These are phyloP conservation scores for Penicillium lividum DNA, from an alignment of 495 filamentous ascomycete genomes.

Conservation along the genomic window DNA sequence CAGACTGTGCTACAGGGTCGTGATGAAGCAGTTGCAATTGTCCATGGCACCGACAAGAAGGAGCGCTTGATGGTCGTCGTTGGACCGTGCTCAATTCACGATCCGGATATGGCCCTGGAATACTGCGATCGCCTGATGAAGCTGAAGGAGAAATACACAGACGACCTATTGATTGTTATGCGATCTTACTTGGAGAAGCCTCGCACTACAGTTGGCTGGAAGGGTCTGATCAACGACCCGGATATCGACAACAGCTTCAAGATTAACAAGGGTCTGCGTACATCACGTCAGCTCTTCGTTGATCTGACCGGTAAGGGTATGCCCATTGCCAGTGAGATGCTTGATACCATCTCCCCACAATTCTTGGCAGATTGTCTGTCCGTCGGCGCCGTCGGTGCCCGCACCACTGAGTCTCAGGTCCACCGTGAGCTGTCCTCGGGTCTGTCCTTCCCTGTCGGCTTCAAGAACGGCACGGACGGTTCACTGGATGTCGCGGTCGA, in stretches of 20 bases:
- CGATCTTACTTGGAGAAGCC: slow-evolving; percentile 98
- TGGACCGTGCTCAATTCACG: slow-evolving; percentile 97
- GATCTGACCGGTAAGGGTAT: slow-evolving; percentile 93
- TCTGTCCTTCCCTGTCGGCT: slow-evolving; percentile 94
- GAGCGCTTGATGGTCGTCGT: slow-evolving; percentile 86
- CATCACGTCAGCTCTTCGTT: slow-evolving; percentile 88
- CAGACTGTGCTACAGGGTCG: slow-evolving; percentile 78
- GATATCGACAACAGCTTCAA: slow-evolving; percentile 98
- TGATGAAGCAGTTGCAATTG: slow-evolving; percentile 76
- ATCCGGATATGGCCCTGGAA: slow-evolving; percentile 86
- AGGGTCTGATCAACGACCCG: slow-evolving; percentile 98
- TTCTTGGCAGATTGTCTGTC: slow-evolving; percentile 94
- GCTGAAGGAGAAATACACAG: slow-evolving; percentile 85
- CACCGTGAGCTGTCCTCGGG: slow-evolving; percentile 95
- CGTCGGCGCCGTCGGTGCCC: slow-evolving; percentile 89
- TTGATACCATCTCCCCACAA: slow-evolving; percentile 98
- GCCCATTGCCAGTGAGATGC: slow-evolving; percentile 98
- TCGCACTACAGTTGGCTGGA: slow-evolving; percentile 98
- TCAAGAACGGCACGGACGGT: slow-evolving; percentile 99
- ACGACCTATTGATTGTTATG: slow-evolving; percentile 95
- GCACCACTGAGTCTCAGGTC: slow-evolving; percentile 93
- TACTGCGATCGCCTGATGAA: slow-evolving; percentile 84
- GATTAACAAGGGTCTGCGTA: slow-evolving; percentile 94
- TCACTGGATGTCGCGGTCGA: slow-evolving; percentile 88
- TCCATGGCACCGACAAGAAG: slow-evolving; percentile 75